phyloP scores from a whole-genome alignment of 106 monocot genomes.

The Narthecium ossifragum region DNA sequence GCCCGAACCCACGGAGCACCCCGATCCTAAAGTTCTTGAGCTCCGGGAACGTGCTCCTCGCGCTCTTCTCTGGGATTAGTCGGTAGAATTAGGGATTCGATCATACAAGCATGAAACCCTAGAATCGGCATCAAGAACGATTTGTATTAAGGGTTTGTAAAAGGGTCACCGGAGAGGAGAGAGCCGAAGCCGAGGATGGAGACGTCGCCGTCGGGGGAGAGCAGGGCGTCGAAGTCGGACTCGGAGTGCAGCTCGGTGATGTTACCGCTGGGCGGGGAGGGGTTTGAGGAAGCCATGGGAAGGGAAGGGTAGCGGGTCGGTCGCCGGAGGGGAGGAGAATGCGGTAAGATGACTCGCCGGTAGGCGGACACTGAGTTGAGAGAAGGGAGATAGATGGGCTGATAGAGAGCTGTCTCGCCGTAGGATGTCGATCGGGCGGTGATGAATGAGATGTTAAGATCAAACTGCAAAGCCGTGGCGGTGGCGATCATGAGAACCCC shows the following conservation, averaged over 20 bases:
- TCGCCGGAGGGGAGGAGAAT: constrained; percentile 1
- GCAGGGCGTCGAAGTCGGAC: constrained; percentile 52
- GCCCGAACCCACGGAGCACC: constrained; percentile 68
- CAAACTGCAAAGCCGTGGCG: too few relatives aligned
- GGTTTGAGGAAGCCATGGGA: constrained; percentile 18
- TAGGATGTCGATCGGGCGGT: constrained; percentile 37
- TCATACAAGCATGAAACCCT: too few relatives aligned
- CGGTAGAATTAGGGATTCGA: not conserved
- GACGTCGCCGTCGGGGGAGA: constrained; percentile 46
- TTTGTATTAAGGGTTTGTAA: too few relatives aligned
- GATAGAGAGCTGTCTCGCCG: not conserved
- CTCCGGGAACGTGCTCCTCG: constrained; percentile 92
- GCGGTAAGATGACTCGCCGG: not conserved
- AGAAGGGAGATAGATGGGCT: not conserved
- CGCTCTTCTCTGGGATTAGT: constrained; percentile 66
- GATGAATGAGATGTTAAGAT: not conserved
- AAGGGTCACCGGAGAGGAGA: constrained; percentile 75
- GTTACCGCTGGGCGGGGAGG: constrained; percentile 4
- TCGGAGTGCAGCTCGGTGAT: constrained; percentile 44
- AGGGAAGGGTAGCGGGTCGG: not conserved
- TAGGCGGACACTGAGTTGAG: not conserved
- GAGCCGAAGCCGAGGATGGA: constrained; percentile 95
- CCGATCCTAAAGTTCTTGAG: constrained; percentile 70
- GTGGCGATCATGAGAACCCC: too few relatives aligned
- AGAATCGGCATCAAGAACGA: too few relatives aligned